Evolutionary conservation across 371 early-diverging fungal genomes (phyloP).

Genomic region (Saksenaea oblongispora): DNA sequence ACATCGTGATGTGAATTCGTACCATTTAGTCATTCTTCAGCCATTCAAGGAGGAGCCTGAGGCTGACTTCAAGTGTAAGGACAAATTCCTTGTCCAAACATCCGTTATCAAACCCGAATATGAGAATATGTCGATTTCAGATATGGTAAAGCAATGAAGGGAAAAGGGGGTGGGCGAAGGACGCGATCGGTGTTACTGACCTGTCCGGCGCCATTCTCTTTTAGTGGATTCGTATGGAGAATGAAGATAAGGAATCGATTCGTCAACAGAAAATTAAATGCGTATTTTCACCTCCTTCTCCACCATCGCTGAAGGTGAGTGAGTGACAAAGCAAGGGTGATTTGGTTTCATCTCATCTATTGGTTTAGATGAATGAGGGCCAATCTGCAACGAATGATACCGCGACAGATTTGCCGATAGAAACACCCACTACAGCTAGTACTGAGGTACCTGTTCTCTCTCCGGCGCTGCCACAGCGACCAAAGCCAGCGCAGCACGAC

Average conservation of each 20-base stretch:
- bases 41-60: slow-evolving; percentile 66
- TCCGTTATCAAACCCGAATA: slow-evolving; percentile 65
- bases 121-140: slow-evolving; percentile 13
- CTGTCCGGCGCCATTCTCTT: neutral
- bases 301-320: neutral
- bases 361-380: neutral
- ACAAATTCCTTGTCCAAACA: slow-evolving; percentile 84
- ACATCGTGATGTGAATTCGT: neutral
- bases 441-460: neutral
- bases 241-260: neutral
- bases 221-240: slow-evolving; percentile 7
- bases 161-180: neutral
- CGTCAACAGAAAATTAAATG: slow-evolving; percentile 9
- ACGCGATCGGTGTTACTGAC: neutral
- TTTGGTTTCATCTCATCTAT: neutral
- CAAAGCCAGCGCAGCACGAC: neutral
- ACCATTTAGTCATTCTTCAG: slow-evolving; percentile 59
- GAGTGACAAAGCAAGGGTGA: neutral
- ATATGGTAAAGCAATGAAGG: neutral
- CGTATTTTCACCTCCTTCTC: neutral
- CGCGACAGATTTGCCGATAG: neutral
- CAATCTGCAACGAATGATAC: neutral
- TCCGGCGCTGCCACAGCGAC: neutral
- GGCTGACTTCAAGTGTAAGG: slow-evolving; percentile 65
- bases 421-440: neutral